phyloP scores from a whole-genome alignment of 257 asterid genomes.

The Ehretia macrophylla region DNA sequence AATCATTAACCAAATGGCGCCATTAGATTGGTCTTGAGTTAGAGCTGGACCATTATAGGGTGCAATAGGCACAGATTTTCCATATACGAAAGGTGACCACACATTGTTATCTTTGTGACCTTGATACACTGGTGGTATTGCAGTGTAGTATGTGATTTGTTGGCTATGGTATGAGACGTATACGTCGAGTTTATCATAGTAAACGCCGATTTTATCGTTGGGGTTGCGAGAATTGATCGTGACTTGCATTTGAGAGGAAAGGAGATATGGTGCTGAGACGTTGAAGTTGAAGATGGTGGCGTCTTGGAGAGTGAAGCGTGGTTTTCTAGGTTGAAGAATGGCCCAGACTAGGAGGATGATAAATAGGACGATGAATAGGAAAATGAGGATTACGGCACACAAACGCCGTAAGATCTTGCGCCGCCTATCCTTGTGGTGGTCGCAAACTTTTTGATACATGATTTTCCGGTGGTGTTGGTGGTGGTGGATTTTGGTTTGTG shows the following conservation, averaged over 20 bases:
- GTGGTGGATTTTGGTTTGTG: slow-evolving; percentile 4
- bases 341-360: slow-evolving; percentile 68
- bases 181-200: slow-evolving; percentile 47
- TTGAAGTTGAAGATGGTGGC: slow-evolving; percentile 81
- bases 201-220: slow-evolving; percentile 55
- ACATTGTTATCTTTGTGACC: slow-evolving; percentile 73
- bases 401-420: slow-evolving; percentile 21
- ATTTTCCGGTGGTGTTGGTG: slow-evolving; percentile 4
- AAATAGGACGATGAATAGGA: slow-evolving; percentile 46
- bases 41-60: slow-evolving; percentile 64
- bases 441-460: slow-evolving; percentile 63
- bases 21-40: slow-evolving; percentile 46
- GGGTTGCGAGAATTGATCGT: slow-evolving; percentile 84
- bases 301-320: slow-evolving; percentile 83
- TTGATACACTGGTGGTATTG: slow-evolving; percentile 66
- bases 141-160: slow-evolving; percentile 71
- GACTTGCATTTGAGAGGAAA: slow-evolving; percentile 69
- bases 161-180: slow-evolving; percentile 64
- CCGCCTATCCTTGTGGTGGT: slow-evolving; percentile 57
- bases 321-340: slow-evolving; percentile 70
- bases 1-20: slow-evolving; percentile 43
- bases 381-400: slow-evolving; percentile 34
- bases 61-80: slow-evolving; percentile 67
- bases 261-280: slow-evolving; percentile 73
- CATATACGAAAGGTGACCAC: slow-evolving; percentile 79